A percentile compares a stretch with the other conserved stretches of the same genome.
Conservation (phyloP, 2,329 filamentous ascomycete species). For the Calonectria hongkongensis region DNA sequence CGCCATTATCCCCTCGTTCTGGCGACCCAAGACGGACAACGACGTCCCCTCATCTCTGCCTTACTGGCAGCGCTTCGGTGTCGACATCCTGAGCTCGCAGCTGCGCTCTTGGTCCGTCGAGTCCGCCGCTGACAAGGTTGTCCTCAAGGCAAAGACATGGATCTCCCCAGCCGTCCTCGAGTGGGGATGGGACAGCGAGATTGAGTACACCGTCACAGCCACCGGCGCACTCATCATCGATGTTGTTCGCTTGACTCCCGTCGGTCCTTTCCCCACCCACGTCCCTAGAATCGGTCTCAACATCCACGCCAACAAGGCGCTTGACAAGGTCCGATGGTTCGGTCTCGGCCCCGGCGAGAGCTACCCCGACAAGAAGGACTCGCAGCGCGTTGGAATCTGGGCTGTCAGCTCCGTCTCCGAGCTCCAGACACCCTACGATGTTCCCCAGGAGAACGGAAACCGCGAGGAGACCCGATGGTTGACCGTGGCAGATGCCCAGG, state of each 20-base stretch:
- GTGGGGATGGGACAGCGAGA: constrained; percentile 72
- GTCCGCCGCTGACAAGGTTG: constrained; percentile 65
- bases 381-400: constrained; percentile 73
- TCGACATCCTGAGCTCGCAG: constrained; percentile 67
- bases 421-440: constrained; percentile 77
- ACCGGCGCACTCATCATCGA: constrained; percentile 67
- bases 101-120: constrained; percentile 64
- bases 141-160: constrained; percentile 72
- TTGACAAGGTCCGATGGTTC: constrained; percentile 74
- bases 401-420: constrained; percentile 63
- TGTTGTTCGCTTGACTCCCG: constrained; percentile 65
- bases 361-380: constrained; percentile 77
- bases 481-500: constrained; percentile 54
- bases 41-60: constrained; percentile 72
- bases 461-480: constrained; percentile 77
- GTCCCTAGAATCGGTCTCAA: constrained; percentile 79
- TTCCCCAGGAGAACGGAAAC: constrained; percentile 81
- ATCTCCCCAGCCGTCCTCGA: constrained; percentile 76
- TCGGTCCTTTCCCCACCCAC: constrained; percentile 70
- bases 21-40: constrained; percentile 80
- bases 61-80: constrained; percentile 74
- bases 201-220: constrained; percentile 70
- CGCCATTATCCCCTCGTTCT: constrained; percentile 71
- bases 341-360: constrained; percentile 79
- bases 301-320: constrained; percentile 67